A percentile compares a stretch with the other conserved stretches of the same genome.
Evolutionary conservation across 139 green algal species (phyloP).

Genomic region (Trebouxia sp.): DNA sequence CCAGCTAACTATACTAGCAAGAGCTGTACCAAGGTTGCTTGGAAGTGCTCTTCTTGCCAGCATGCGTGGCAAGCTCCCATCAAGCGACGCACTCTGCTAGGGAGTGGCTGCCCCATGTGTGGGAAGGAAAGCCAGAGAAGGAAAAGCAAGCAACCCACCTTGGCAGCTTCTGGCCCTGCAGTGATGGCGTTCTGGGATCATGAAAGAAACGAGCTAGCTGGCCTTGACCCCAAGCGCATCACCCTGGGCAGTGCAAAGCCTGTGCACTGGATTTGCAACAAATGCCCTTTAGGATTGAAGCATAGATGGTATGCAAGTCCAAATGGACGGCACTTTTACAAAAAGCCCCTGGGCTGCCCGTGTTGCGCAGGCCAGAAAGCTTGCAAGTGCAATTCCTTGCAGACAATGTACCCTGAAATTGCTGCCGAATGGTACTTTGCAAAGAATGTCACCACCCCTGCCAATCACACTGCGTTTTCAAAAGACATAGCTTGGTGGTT

Average conservation of each 20-base stretch:
- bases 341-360: too few species aligned
- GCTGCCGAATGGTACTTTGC: too few species aligned
- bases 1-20: background rate
- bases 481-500: too few species aligned
- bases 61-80: background rate
- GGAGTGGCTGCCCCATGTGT: background rate
- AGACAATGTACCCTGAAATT: too few species aligned
- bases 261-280: background rate
- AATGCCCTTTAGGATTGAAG: background rate
- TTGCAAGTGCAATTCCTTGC: too few species aligned
- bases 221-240: background rate
- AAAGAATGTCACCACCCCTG: too few species aligned
- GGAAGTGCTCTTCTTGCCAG: background rate
- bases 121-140: background rate
- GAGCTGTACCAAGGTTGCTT: background rate
- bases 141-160: background rate
- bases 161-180: background rate
- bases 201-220: background rate
- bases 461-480: too few species aligned
- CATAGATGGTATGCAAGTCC: background rate
- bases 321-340: too few species aligned
- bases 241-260: background rate
- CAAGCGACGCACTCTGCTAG: background rate
- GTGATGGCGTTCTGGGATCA: background rate
- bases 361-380: too few species aligned